Evolutionary conservation across 2,329 filamentous ascomycete genomes (phyloP).

Genomic region (Pseudogymnoascus sp.): DNA sequence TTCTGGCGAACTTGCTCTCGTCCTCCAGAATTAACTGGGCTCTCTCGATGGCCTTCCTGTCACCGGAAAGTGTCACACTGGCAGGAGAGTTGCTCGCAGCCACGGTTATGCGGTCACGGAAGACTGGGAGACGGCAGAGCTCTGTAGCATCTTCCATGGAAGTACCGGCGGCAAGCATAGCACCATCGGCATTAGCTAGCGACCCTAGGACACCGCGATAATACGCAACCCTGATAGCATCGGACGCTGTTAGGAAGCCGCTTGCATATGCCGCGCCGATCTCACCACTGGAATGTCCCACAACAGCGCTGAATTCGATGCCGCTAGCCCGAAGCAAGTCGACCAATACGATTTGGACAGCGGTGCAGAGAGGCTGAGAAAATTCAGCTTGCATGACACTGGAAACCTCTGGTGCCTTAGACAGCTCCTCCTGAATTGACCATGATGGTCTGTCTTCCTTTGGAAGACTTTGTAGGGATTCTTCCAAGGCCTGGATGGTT

Average conservation of each 20-base stretch:
- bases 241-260: slow-evolving; percentile 27
- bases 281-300: slow-evolving; percentile 42
- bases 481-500: not conserved
- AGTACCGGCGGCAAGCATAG: slow-evolving; percentile 48
- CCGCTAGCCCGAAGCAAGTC: slow-evolving; percentile 38
- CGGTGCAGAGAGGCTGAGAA: slow-evolving; percentile 39
- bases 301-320: slow-evolving; percentile 27
- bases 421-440: slow-evolving; percentile 1
- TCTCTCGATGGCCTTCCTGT: slow-evolving; percentile 14
- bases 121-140: not conserved
- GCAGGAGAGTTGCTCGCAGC: slow-evolving; percentile 29
- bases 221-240: slow-evolving; percentile 41
- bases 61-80: slow-evolving; percentile 24
- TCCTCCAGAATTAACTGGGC: slow-evolving; percentile 11
- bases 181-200: slow-evolving; percentile 30
- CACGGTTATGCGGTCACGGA: slow-evolving; percentile 21
- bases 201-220: slow-evolving; percentile 19
- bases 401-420: not conserved
- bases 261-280: slow-evolving; percentile 41
- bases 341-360: slow-evolving; percentile 41
- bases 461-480: slow-evolving; percentile 10
- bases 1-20: slow-evolving; percentile 17
- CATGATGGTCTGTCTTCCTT: slow-evolving; percentile 13
- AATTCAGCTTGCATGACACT: slow-evolving; percentile 35
- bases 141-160: slow-evolving; percentile 19